Conservation (phyloP, 202 grass and related monocot genomes). For the Dendrocalamus latiflorus region DNA sequence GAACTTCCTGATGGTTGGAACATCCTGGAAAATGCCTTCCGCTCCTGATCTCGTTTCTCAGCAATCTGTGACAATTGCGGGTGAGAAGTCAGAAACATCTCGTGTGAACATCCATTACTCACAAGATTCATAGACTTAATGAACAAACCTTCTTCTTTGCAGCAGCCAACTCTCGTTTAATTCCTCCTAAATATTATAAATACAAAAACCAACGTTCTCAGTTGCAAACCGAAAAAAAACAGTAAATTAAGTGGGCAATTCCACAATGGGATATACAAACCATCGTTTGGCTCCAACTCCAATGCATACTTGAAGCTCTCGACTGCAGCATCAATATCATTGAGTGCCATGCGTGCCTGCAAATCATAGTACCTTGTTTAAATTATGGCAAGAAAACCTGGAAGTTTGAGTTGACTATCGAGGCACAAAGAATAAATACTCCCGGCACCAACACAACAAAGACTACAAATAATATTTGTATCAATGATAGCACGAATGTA, state of each 20-base stretch:
- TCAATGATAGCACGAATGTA: background rate
- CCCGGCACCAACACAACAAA: background rate
- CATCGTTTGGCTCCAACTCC: conserved; percentile 92
- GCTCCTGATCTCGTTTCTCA: conserved; percentile 65
- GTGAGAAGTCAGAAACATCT: conserved; percentile 25
- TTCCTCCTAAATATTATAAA: conserved; percentile 47
- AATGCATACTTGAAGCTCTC: conserved; percentile 83
- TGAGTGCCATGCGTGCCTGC: conserved; percentile 82
- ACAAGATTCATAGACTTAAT: conserved; percentile 2
- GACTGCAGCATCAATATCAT: conserved; percentile 82
- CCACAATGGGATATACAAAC: conserved; percentile 31
- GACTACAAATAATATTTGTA: background rate
- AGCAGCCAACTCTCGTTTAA: conserved; percentile 77
- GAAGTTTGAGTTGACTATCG: background rate
- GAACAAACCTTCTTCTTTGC: conserved; percentile 80
- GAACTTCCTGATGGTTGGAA: conserved; percentile 65
- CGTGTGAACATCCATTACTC: background rate
- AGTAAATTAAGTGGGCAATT: background rate
- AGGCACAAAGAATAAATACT: background rate
- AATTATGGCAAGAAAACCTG: background rate
- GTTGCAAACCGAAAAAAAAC: background rate
- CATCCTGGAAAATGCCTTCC: conserved; percentile 80
- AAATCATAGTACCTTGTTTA: conserved; percentile 14
- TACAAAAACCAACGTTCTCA: conserved; percentile 20
- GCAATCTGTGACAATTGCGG: conserved; percentile 46